Evolutionary conservation across 1,139 yeast species (phyloP).

Genomic region (Pneumocystis wakefieldiae): DNA sequence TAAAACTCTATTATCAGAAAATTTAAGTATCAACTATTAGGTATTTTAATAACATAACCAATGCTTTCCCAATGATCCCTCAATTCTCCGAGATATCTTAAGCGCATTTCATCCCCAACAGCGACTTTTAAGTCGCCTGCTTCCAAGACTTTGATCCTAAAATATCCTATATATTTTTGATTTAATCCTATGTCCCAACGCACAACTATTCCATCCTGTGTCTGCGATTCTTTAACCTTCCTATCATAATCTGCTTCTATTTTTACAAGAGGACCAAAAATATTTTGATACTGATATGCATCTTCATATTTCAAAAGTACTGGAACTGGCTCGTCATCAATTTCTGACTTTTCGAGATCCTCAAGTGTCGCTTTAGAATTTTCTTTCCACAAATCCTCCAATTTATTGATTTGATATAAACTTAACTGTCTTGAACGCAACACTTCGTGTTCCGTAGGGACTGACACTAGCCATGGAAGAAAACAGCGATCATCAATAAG

Average conservation of each 20-base stretch:
- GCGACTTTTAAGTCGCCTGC: conserved; percentile 56
- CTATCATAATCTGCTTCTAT: conserved; percentile 71
- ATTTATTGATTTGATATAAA: conserved; percentile 49
- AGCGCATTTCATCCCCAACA: conserved; percentile 67
- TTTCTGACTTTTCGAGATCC: conserved; percentile 34
- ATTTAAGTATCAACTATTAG: conserved; percentile 28
- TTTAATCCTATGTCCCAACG: conserved; percentile 61
- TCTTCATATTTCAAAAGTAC: conserved; percentile 64
- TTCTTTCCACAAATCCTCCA: conserved; percentile 73
- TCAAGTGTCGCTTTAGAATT: conserved; percentile 54
- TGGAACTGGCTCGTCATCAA: conserved; percentile 50
- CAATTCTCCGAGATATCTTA: conserved; percentile 41
- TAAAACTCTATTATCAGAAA: not conserved
- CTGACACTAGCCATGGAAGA: conserved; percentile 65
- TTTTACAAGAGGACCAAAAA: conserved; percentile 72
- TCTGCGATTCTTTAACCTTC: conserved; percentile 61
- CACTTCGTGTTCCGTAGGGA: conserved; percentile 52
- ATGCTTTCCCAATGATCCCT: conserved; percentile 51
- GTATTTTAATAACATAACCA: conserved; percentile 61
- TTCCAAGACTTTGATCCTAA: conserved; percentile 53
- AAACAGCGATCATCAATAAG: conserved; percentile 67
- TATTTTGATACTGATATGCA: conserved; percentile 72
- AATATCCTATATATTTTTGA: conserved; percentile 53
- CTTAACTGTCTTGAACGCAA: conserved; percentile 41
- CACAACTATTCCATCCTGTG: conserved; percentile 57